Conservation (phyloP, 1,284 basidiomycete species). For the Ustilago cynodontis region DNA sequence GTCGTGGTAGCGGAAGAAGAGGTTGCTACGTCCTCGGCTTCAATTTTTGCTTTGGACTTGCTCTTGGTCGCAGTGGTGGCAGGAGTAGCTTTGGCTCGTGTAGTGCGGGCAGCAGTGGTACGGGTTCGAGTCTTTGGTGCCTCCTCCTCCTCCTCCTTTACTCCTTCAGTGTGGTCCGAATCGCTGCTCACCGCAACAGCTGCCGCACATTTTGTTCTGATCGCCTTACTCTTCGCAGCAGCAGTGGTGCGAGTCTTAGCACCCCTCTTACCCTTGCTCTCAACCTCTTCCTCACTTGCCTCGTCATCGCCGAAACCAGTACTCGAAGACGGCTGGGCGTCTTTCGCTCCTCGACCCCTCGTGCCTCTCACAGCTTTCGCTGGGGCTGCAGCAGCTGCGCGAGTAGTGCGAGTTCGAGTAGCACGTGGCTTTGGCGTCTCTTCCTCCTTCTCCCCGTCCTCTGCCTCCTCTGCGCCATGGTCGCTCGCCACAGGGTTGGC, state of each 20-base stretch:
- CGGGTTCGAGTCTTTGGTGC: constrained; percentile 10
- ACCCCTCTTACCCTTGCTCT: constrained; percentile 9
- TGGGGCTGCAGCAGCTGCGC: constrained; percentile 1
- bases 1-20: constrained; percentile 28
- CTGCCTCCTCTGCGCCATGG: neutral
- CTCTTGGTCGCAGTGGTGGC: constrained; percentile 12
- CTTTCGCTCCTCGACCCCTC: constrained; percentile 13
- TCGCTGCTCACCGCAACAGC: constrained; percentile 2
- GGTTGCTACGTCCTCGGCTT: constrained; percentile 6
- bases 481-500: no score
- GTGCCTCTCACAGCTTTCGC: constrained; percentile 13
- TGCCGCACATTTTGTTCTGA: neutral
- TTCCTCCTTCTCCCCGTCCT: constrained; percentile 8
- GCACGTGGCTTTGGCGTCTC: constrained; percentile 19
- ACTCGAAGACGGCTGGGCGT: constrained; percentile 24
- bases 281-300: constrained; percentile 30
- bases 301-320: constrained; percentile 44
- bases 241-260: neutral
- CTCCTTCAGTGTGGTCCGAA: neutral
- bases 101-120: constrained; percentile 8
- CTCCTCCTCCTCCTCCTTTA: constrained; percentile 4
- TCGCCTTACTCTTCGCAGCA: constrained; percentile 12
- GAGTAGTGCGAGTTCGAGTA: constrained; percentile 21
- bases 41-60: constrained; percentile 5
- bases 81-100: constrained; percentile 15